Evolutionary conservation across 192 early-diverging fungal genomes (phyloP), one percentile per base, ranked within the genome.

Genomic region (Coemansia erecta): DNA sequence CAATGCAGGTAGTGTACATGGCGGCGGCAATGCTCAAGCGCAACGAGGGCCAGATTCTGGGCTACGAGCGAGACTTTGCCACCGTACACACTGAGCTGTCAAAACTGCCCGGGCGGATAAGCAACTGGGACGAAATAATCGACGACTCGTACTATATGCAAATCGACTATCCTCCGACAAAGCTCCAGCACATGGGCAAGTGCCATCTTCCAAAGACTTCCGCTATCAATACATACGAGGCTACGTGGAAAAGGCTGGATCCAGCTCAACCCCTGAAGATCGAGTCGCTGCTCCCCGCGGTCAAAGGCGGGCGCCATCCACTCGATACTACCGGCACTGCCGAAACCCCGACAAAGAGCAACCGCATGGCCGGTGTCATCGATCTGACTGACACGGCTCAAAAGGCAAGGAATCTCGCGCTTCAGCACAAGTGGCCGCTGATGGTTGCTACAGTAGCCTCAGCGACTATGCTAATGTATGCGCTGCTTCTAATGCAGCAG

Each of bases 1-100:
- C 87, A 1, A 63, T 85, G 53, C 86, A 88, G 75, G 81, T 82
- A 1, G 60, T 87, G 15, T 87, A 87, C 54, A 69, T 87, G 61
- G 80, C 83, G 1, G 82, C 82, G 9, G 85, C 84, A 9, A 68
- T 86, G 68, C 42, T 80, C 37, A 62, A 58, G 5, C 66, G 53
- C 19, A 57, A 50, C 63, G 63, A 69, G 26, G 17, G 18, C 5
- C 54, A 54, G 1, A 56, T 80, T n/a, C 55, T 80, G 26, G 63
- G 41, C 1, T 67, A 56, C 31, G 77, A 73, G 4, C 60, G 58
- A 2, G 77, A 80, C 52, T 80, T 80, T 59, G 77, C 77, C 8
- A 23, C 49, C 0, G 58, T 80, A 4, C 77, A 80, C 42, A 60
- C 71, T 9, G 58, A 40, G 42, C 71, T 80, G 42, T 31, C 60